Conservation (phyloP, 2,329 filamentous ascomycete genomes). For the Fusarium ambrosium region DNA sequence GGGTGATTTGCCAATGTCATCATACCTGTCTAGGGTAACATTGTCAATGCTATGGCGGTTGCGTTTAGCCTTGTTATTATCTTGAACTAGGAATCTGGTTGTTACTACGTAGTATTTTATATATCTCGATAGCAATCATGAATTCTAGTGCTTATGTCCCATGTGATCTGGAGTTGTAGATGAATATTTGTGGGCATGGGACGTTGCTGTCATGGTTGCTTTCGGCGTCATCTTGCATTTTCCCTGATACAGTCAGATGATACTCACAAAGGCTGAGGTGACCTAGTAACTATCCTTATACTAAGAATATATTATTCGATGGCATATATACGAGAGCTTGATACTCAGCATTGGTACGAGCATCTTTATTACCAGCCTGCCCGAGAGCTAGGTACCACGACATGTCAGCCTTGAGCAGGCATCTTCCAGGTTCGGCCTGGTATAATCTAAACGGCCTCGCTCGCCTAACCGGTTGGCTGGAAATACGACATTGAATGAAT, state of each 20-base stretch:
- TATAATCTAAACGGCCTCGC: not conserved
- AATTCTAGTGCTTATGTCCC: not conserved
- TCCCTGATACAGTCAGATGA: not conserved
- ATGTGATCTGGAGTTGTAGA: not conserved
- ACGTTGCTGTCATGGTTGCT: not conserved
- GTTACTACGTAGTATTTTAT: not conserved
- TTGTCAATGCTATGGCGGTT: not conserved
- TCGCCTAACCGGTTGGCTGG: not conserved
- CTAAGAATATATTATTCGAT: not conserved
- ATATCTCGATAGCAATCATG: not conserved
- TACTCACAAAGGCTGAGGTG: not conserved
- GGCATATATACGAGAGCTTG: no score
- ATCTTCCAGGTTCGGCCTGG: not conserved
- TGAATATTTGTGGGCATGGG: not conserved
- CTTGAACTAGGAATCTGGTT: not conserved
- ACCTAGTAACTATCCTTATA: not conserved
- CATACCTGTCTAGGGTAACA: not conserved
- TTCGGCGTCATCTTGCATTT: not conserved
- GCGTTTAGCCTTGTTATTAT: not conserved
- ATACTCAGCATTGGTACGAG: not conserved
- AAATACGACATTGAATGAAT: not conserved
- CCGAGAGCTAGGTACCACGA: not conserved
- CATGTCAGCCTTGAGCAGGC: not conserved
- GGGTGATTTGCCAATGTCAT: not conserved
- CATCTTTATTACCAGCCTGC: not conserved